These are phyloP conservation scores for Rhynchospora pubera DNA, from an alignment of 176 grass and related monocot species.

Conservation along the genomic window DNA sequence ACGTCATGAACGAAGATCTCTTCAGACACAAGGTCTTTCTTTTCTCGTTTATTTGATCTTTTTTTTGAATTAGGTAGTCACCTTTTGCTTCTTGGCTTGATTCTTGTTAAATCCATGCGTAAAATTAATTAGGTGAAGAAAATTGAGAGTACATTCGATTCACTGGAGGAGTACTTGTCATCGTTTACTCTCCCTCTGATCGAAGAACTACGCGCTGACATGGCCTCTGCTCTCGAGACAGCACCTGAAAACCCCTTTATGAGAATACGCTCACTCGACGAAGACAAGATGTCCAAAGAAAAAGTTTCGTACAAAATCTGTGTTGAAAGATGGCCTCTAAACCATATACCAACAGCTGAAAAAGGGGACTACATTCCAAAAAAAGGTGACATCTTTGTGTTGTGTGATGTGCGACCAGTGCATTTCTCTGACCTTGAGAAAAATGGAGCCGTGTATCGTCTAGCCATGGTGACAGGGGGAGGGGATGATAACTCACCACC, in stretches of 20 bases:
- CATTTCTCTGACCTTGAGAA: slow-evolving; percentile 15
- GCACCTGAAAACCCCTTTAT: not conserved
- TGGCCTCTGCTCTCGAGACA: slow-evolving; percentile 35
- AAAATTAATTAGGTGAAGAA: slow-evolving; percentile 25
- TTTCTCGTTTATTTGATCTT: not conserved
- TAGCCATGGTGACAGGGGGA: slow-evolving; percentile 21
- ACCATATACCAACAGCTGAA: not conserved
- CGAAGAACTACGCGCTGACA: slow-evolving; percentile 48
- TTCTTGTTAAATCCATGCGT: not conserved
- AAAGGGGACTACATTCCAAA: slow-evolving; percentile 16
- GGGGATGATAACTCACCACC: not conserved
- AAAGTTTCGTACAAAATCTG: not conserved
- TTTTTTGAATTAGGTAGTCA: not conserved
- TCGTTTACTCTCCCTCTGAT: slow-evolving; percentile 36
- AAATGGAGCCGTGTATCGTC: not conserved
- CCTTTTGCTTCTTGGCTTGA: not conserved
- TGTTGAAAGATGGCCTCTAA: not conserved
- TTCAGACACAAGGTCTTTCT: slow-evolving; percentile 35
- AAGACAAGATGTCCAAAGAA: not conserved
- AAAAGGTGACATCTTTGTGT: slow-evolving; percentile 36
- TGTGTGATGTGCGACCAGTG: slow-evolving; percentile 7
- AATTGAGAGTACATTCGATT: slow-evolving; percentile 37
- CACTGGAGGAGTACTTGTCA: slow-evolving; percentile 30
- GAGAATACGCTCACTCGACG: slow-evolving; percentile 6
- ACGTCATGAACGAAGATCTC: slow-evolving; percentile 47